Evolutionary conservation across 768 basidiomycete species (phyloP).

Genomic region (Sistotremastrum suecicum): DNA sequence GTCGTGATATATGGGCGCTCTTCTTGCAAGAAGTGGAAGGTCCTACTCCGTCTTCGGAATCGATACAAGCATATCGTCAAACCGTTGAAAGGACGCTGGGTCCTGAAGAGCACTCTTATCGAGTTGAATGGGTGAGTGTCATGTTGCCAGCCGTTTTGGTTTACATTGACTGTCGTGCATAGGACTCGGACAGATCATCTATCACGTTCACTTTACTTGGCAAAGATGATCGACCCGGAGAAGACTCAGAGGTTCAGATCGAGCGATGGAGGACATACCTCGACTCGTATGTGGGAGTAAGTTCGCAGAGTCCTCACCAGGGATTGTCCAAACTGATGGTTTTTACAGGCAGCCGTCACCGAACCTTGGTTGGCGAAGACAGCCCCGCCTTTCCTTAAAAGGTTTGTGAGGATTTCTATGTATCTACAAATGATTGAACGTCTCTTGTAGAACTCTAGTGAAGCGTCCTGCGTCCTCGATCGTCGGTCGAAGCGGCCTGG

Average conservation of each 20-base stretch:
- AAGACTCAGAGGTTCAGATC: constrained; percentile 63
- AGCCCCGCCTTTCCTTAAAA: constrained; percentile 49
- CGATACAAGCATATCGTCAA: constrained; percentile 63
- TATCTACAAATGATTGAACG: constrained; percentile 14
- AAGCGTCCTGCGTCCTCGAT: constrained; percentile 13
- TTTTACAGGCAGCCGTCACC: constrained; percentile 39
- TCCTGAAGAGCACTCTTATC: constrained; percentile 63
- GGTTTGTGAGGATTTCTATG: constrained; percentile 23
- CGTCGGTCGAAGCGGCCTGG: constrained; percentile 37
- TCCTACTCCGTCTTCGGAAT: constrained; percentile 41
- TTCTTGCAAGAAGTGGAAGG: constrained; percentile 48
- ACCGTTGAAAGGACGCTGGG: constrained; percentile 67
- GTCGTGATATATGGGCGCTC: constrained; percentile 72
- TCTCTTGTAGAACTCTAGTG: constrained; percentile 7
- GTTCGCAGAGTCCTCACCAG: neutral
- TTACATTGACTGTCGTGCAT: constrained; percentile 21
- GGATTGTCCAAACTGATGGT: neutral
- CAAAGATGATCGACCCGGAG: constrained; percentile 18
- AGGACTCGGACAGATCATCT: constrained; percentile 50
- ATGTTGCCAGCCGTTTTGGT: constrained; percentile 1
- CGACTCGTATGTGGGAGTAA: constrained; percentile 45
- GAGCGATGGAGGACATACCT: constrained; percentile 73
- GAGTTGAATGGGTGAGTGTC: constrained; percentile 61
- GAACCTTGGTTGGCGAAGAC: constrained; percentile 32
- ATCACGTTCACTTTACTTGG: constrained; percentile 25